Evolutionary conservation across 345 rosid species (phyloP).

Genomic region (Angophora floribunda): DNA sequence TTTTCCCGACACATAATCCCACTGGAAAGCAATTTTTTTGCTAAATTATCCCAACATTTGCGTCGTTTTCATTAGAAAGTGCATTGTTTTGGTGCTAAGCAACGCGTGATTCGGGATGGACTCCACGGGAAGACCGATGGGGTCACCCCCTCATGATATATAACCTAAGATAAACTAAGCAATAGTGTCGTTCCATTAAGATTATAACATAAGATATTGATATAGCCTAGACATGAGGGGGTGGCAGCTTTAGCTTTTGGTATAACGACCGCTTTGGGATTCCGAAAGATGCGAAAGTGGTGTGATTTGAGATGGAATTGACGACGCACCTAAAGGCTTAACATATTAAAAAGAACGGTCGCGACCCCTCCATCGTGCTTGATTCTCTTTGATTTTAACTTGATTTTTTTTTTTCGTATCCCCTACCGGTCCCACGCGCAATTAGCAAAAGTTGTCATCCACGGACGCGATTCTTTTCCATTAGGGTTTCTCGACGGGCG

Average conservation of each 20-base stretch:
- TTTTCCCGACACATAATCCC: not conserved
- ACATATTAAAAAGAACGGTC: not conserved
- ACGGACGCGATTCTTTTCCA: not conserved
- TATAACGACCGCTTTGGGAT: constrained; percentile 1
- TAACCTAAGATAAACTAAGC: not conserved
- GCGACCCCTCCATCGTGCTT: not conserved
- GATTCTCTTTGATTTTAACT: not conserved
- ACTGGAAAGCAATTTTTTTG: not conserved
- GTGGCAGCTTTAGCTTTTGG: not conserved
- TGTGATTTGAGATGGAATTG: constrained; percentile 4
- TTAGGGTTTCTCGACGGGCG: not conserved
- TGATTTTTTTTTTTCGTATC: too few relatives aligned
- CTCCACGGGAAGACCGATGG: not conserved
- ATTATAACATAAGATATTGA: not conserved
- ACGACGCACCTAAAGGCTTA: constrained; percentile 3
- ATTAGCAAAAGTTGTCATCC: not conserved
- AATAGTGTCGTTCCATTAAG: not conserved
- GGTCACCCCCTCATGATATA: not conserved
- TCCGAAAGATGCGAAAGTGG: not conserved
- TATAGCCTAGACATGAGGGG: not conserved
- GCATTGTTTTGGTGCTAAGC: not conserved
- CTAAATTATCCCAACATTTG: not conserved
- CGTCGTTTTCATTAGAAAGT: not conserved
- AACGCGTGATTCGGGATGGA: not conserved
- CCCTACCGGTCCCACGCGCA: not conserved